Conservation (phyloP, 148 eudicot species). For the Rhododendron williamsianum region DNA sequence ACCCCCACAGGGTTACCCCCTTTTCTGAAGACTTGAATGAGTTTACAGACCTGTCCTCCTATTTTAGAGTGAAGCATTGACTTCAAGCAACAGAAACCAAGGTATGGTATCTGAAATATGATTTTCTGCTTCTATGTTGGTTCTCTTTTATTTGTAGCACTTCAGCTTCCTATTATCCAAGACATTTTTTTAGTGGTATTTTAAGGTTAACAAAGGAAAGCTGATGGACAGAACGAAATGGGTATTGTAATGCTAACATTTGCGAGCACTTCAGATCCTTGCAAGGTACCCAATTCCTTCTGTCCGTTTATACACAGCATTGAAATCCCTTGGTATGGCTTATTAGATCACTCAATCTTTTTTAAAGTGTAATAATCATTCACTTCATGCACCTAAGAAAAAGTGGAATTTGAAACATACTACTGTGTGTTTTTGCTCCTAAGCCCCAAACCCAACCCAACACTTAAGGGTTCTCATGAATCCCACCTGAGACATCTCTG, state of each 20-base stretch:
- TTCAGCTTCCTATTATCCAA: background rate
- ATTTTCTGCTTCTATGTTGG: background rate
- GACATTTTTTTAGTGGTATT: background rate
- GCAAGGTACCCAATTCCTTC: background rate
- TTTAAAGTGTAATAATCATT: background rate
- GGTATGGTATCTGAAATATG: background rate
- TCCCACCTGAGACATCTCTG: background rate
- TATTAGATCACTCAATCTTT: background rate
- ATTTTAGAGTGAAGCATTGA: background rate
- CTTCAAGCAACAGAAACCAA: conserved; percentile 3
- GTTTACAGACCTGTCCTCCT: background rate
- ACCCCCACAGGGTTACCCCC: background rate
- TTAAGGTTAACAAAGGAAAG: background rate
- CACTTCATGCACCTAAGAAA: background rate
- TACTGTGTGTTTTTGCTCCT: background rate
- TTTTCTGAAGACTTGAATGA: background rate
- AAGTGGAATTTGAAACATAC: background rate
- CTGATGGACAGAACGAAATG: conserved; percentile 7
- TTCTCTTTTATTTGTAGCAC: background rate
- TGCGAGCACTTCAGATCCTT: background rate
- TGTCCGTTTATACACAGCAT: background rate
- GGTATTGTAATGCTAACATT: background rate
- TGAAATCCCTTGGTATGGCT: background rate
- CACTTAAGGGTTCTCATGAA: background rate
- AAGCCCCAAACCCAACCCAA: background rate